Evolutionary conservation across 345 rosid genomes (phyloP).

Genomic region (Arabis hirsuta): DNA sequence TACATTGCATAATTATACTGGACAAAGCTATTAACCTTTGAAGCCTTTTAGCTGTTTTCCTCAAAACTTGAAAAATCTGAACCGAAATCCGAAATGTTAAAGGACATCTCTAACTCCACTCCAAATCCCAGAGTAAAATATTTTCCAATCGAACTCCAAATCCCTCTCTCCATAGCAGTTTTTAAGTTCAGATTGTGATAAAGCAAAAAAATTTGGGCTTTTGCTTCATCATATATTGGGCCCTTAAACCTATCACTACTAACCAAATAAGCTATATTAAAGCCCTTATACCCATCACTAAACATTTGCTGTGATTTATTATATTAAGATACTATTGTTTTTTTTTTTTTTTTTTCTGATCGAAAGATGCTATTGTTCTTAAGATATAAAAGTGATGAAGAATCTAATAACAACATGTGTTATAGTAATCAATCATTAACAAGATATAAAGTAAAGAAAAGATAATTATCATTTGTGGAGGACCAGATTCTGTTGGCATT

Average conservation of each 20-base stretch:
- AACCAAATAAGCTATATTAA: neutral
- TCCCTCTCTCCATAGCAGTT: no score
- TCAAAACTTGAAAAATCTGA: no score
- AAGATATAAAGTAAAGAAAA: slow-evolving; percentile 19
- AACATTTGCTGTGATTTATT: neutral
- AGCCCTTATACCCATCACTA: neutral
- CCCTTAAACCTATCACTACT: no score
- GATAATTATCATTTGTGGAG: slow-evolving; percentile 29
- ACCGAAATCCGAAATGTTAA: no score
- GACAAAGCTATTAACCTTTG: no score
- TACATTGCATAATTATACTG: neutral
- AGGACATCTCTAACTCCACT: no score
- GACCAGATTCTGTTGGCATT: slow-evolving; percentile 31
- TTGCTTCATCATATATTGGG: no score
- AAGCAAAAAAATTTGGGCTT: no score
- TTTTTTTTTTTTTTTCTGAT: neutral
- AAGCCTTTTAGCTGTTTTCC: no score
- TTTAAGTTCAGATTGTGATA: no score
- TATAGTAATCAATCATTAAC: slow-evolving; percentile 5
- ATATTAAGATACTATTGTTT: neutral
- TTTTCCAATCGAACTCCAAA: no score
- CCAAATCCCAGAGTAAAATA: no score
- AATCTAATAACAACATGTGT: slow-evolving; percentile 8
- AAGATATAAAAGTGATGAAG: neutral
- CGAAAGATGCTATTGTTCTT: neutral